Evolutionary conservation across 1,139 yeast genomes (phyloP), one percentile per base, ranked within the genome.

Genomic region (Pichia sp.): DNA sequence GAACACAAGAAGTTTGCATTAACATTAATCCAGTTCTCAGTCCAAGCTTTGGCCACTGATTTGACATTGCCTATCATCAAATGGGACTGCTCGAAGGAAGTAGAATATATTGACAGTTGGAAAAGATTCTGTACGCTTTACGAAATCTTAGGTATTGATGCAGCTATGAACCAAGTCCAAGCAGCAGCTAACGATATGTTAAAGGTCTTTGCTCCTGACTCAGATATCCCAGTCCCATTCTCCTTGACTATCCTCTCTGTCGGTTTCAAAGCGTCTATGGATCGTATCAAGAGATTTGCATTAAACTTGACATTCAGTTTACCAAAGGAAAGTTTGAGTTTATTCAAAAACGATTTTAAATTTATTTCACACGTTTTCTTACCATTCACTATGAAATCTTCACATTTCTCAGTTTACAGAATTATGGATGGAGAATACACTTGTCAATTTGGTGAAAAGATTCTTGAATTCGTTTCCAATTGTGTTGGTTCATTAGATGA

Each of bases 161-260:
- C 96, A 0, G 86, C 96, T 0, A 69, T 87, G 58, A 91, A 90
- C 59, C 97, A 90, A 65, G 82, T 93, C 0, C 83, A 83, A 56
- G 96, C 90, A 12, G 94, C 95, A 0, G 67, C 78, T 2, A 67
- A 68, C 8, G 96, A 88, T 58, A 76, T 90, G 36, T 65, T 81
- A 5, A 68, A 68, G 2, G 65, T 88, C 21, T 71, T 88, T 36
- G 70, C 82, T 0, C 75, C 79, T 2, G 56, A 62, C 1, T 74
- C 81, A 0, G 65, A 74, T 18, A 71, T 84, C 34, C 82, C 91
- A 0, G 70, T 78, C 0, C 63, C 73, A 8, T 90, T 96, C 95
- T 85, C 87, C 0, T 70, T 86, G 53, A 73, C 86, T 9, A 67
- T 90, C 19, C 69, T 90, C 4, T 76, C 90, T 1, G 83, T 91